phyloP scores from a whole-genome alignment of 1,284 basidiomycete genomes.

The Anthracocystis setariae region DNA sequence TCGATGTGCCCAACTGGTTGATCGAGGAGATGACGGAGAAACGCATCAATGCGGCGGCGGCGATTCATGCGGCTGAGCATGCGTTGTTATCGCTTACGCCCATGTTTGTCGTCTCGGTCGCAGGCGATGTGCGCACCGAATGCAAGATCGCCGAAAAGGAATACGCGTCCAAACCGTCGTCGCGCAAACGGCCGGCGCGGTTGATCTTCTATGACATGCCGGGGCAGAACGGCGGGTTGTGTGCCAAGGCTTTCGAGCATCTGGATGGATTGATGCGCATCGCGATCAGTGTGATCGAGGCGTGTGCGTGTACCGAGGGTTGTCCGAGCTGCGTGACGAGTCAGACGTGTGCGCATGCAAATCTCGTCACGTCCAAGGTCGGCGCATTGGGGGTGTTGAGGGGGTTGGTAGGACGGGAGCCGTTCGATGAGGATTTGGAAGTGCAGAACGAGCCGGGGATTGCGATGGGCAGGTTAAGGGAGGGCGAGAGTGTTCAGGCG shows the following conservation, averaged over 20 bases:
- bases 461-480: constrained; percentile 26
- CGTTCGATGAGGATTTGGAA: constrained; percentile 55
- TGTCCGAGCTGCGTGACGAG: constrained; percentile 76
- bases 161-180: constrained; percentile 74
- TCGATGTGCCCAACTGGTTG: constrained; percentile 78
- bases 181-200: constrained; percentile 81
- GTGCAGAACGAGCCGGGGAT: constrained; percentile 57
- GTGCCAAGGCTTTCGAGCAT: constrained; percentile 84
- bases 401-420: constrained; percentile 59
- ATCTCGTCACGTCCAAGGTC: constrained; percentile 62
- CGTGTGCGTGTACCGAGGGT: constrained; percentile 78
- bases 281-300: constrained; percentile 75
- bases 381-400: constrained; percentile 64
- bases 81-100: constrained; percentile 77
- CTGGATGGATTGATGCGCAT: constrained; percentile 75
- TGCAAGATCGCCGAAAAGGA: constrained; percentile 83
- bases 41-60: constrained; percentile 76
- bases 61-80: constrained; percentile 86
- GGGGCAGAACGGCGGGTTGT: constrained; percentile 78
- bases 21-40: constrained; percentile 72
- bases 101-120: constrained; percentile 75
- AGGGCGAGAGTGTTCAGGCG: constrained; percentile 26
- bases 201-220: constrained; percentile 84
- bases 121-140: constrained; percentile 80
- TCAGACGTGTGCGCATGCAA: constrained; percentile 53